These are phyloP conservation scores for Chalciporus chontae DNA, from an alignment of 768 basidiomycete genomes.

Conservation along the genomic window DNA sequence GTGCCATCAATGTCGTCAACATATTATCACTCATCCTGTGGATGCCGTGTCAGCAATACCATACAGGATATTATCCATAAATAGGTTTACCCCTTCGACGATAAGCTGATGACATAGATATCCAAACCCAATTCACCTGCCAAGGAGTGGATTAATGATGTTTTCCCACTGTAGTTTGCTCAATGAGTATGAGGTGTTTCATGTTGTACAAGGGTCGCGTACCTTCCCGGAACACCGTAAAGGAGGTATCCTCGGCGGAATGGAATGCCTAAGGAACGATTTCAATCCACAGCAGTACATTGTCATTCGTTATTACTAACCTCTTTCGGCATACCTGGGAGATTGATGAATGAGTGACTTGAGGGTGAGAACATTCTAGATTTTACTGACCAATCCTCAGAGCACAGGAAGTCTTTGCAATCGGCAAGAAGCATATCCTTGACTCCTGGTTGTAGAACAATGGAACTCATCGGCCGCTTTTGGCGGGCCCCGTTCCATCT, in stretches of 20 bases:
- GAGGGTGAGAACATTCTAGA: constrained; percentile 17
- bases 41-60: constrained; percentile 10
- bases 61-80: constrained; percentile 2
- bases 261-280: constrained; percentile 60
- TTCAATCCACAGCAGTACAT: constrained; percentile 17
- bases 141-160: constrained; percentile 80
- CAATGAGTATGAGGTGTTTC: constrained; percentile 12
- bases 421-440: constrained; percentile 89
- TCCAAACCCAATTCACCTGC: constrained; percentile 84
- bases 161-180: constrained; percentile 61
- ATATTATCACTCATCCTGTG: constrained; percentile 88
- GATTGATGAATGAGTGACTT: constrained; percentile 15
- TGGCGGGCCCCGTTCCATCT: constrained; percentile 86
- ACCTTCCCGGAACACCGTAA: constrained; percentile 87
- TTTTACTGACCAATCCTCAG: constrained; percentile 76
- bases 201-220: constrained; percentile 6
- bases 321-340: constrained; percentile 85
- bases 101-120: constrained; percentile 88
- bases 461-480: constrained; percentile 90
- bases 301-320: constrained; percentile 40
- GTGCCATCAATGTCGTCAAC: constrained; percentile 81
- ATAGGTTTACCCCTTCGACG: constrained; percentile 71
- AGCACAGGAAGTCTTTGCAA: constrained; percentile 79
- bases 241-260: constrained; percentile 84
- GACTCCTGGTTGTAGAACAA: constrained; percentile 83